Base-by-base conservation (phyloP, 495 filamentous ascomycete genomes). In the Xylaria grammica region DNA sequence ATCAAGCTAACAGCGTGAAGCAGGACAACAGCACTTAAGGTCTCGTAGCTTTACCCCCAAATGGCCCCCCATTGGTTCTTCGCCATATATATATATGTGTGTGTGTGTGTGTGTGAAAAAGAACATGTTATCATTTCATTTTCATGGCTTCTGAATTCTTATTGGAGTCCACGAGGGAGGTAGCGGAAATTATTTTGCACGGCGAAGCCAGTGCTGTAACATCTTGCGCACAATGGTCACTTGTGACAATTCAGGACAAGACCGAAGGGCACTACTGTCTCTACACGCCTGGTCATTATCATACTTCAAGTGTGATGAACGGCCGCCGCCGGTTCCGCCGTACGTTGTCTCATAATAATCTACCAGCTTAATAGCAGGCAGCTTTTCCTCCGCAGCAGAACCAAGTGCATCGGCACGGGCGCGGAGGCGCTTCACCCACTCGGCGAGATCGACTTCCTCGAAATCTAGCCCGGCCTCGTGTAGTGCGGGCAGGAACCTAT, bases 261-360 rank as follows among this genome's bases (percentile, higher is more conserved):
- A 17, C 19, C 65, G 58, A 24, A 72, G 67, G 26, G 67, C 67
- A 56, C 22, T 34, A 48, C 67, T 70, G 60, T 70, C 67, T 13
- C 38, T n/a, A 48, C 67, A 72, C 19, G 67, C 70, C 44, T 48
- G 59, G 8, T 34, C 32, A 11, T 67, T 70, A 24, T 70, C 63
- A 34, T 46, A 72, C 48, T 61, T 53, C 46, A 72, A 63, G n/a
- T 63, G 44, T 0, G 65, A 22, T 1, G 54, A 62, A 1, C 34
- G 51, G 17, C 65, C 65, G 42, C 61, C 56, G 15, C 48, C 62
- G 2, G 58, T 48, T 13, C 38, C 36, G 10, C 65, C 64, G 36
- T 79, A 84, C 44, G 79, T 82, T 13, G 55, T 61, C 34, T 72
- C 63, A 50, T 82, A 84, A 67, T 78, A 84, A n/a, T 79, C 78